phyloP scores from a whole-genome alignment of 257 asterid genomes.

The Penstemon eatonii region DNA sequence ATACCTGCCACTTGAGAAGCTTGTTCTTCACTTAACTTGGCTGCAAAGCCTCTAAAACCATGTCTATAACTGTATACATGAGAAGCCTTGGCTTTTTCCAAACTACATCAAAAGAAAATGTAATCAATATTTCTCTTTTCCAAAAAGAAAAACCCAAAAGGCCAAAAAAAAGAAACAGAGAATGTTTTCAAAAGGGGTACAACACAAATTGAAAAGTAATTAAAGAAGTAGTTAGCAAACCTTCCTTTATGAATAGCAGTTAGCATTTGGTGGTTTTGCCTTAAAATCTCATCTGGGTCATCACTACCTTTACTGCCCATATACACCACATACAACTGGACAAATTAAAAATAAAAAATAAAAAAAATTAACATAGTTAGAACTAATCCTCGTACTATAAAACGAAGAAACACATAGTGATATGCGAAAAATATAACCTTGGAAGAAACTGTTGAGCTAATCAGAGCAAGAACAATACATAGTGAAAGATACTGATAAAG shows the following conservation, averaged over 20 bases:
- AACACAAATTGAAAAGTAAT: background rate
- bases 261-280: constrained; percentile 75
- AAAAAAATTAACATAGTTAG: background rate
- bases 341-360: background rate
- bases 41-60: constrained; percentile 98
- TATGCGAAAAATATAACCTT: constrained; percentile 45
- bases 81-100: constrained; percentile 72
- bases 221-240: constrained; percentile 32
- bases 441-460: constrained; percentile 57
- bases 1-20: constrained; percentile 77
- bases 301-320: constrained; percentile 75
- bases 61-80: constrained; percentile 85
- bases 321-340: constrained; percentile 88
- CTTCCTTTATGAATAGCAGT: constrained; percentile 76
- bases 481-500: constrained; percentile 38
- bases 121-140: background rate
- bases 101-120: constrained; percentile 44
- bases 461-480: constrained; percentile 44
- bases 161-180: background rate
- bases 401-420: background rate
- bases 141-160: constrained; percentile 8
- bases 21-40: constrained; percentile 77
- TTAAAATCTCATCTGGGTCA: constrained; percentile 76
- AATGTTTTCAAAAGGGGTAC: background rate
- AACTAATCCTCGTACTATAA: constrained; percentile 3